phyloP scores from a whole-genome alignment of 2,329 filamentous ascomycete genomes.

The Cytospora piceicola region DNA sequence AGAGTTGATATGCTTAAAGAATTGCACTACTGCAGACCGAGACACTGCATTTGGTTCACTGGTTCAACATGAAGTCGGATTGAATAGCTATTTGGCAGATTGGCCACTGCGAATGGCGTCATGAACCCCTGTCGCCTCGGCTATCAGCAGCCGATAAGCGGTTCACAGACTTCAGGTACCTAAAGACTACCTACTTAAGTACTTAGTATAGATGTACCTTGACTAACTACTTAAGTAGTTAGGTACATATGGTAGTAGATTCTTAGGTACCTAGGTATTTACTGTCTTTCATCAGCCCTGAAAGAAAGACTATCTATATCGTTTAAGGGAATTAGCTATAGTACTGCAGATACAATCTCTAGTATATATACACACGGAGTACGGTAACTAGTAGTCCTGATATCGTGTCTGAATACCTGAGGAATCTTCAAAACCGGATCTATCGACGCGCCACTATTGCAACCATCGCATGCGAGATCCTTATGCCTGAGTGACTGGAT shows the following conservation, averaged over 20 bases:
- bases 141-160: slow-evolving; percentile 1
- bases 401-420: neutral
- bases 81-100: slow-evolving; percentile 7
- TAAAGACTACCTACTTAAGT: neutral
- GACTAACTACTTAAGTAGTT: too few relatives aligned
- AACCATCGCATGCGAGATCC: neutral
- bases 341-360: neutral
- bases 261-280: neutral
- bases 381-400: neutral
- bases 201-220: too few relatives aligned
- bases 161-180: neutral
- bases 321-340: neutral
- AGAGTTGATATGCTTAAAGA: neutral
- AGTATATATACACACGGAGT: neutral
- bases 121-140: slow-evolving; percentile 17
- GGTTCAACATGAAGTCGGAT: neutral
- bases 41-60: neutral
- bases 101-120: slow-evolving; percentile 23
- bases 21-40: neutral
- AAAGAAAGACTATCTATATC: too few relatives aligned
- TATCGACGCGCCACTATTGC: neutral
- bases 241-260: too few relatives aligned
- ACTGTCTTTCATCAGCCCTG: neutral
- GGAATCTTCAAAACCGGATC: neutral
- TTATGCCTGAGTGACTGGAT: neutral